Evolutionary conservation across 768 basidiomycete genomes (phyloP), one percentile per base, ranked within the genome.

Genomic region (Boletus rufocinnamomeus): DNA sequence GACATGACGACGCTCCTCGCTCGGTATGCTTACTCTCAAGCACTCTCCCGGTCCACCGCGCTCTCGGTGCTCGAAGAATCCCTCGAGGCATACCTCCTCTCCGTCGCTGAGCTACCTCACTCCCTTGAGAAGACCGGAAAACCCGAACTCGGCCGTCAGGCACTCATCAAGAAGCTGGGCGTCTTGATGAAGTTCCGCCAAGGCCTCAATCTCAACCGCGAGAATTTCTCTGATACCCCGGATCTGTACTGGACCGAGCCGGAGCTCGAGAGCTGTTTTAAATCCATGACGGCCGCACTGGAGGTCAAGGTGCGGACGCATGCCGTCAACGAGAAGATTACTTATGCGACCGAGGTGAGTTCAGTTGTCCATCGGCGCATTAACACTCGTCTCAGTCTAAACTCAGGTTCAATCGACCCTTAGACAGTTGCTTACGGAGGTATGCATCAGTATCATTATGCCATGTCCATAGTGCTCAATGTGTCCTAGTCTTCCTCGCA

Each of bases 181-280:
- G 86, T 91, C 67, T 79, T 98, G 54, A 88, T 98, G 83, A 88
- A 87, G 66, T 92, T 98, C 71, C 81, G 96, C 45, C 96, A 98
- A 75, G 87, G 91, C 25, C 78, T 97, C 30, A 98, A 97, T 66
- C 82, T 98, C 52, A 93, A 91, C 66, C 79, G 89, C 46, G 89
- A 93, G 69, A 95, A 93, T 66, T 92, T 94, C 66, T 86, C 86
- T 48, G 94, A 95, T 66, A 86, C 87, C 1, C 93, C 91, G 0
- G 91, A 97, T 72, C 88, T 98, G 63, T 95, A 97, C 71, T 98
- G 96, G 95, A 82, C 89, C 19, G 93, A 97, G 69, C 93, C 95
- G 1, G 90, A 88, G 60, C 80, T 98, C 6, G 95, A 98, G 77
- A 88, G 81, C 19, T 87, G 89, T 69, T 98, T 98, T 75, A 88